These are phyloP conservation scores for Eucommia ulmoides DNA, from an alignment of 257 asterid genomes.

Conservation along the genomic window DNA sequence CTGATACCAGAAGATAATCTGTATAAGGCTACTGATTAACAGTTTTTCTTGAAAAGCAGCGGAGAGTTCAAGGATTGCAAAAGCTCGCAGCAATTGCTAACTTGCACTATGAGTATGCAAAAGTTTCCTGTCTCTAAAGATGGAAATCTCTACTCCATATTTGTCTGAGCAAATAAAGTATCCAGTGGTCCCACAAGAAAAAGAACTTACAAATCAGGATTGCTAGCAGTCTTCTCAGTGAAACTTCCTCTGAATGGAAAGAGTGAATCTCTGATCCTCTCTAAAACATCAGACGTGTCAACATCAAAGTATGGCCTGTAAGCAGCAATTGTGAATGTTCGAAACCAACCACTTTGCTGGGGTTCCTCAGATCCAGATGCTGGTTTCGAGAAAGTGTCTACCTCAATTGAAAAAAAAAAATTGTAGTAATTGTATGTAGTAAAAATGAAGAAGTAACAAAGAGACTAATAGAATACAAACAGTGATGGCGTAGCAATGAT, in stretches of 20 bases:
- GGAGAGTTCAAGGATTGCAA: no score
- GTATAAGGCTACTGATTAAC: no score
- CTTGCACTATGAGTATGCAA: no score
- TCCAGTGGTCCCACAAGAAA: neutral
- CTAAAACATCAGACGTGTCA: conserved; percentile 88
- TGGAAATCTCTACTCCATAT: neutral
- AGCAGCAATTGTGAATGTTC: conserved; percentile 70
- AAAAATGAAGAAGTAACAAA: no score
- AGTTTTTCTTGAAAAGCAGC: no score
- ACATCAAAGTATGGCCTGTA: conserved; percentile 95
- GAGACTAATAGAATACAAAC: no score
- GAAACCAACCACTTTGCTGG: conserved; percentile 83
- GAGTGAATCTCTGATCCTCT: conserved; percentile 84
- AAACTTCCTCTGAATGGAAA: conserved; percentile 83
- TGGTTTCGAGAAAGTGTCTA: conserved; percentile 82
- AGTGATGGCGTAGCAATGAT: no score
- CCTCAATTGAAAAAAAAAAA: conserved; percentile 12
- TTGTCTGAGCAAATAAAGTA: neutral
- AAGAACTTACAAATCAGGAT: conserved; percentile 77
- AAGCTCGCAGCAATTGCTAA: no score
- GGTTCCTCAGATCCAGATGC: conserved; percentile 60
- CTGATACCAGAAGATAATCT: no score
- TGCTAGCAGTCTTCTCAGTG: conserved; percentile 70
- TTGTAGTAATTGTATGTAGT: no score
- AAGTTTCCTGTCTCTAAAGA: neutral